A percentile compares a stretch with the other conserved stretches of the same genome.
These are phyloP conservation scores for Schwanniomyces vanrijiae DNA, from an alignment of 805 yeast genomes.

Conservation along the genomic window DNA sequence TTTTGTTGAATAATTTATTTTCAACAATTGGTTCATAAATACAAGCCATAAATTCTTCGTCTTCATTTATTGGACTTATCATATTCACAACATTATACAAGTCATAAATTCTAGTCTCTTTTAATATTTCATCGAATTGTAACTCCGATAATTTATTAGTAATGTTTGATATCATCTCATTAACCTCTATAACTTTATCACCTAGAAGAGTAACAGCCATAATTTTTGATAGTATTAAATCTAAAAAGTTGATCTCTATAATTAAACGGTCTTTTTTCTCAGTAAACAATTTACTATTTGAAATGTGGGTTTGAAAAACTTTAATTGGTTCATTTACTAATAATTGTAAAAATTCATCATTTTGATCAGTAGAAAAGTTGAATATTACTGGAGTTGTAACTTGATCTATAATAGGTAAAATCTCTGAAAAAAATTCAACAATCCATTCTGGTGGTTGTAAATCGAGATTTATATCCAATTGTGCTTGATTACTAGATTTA, in stretches of 20 bases:
- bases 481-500: conserved; percentile 36
- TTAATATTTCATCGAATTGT: conserved; percentile 50
- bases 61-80: conserved; percentile 67
- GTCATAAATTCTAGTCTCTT: conserved; percentile 55
- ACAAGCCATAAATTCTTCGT: conserved; percentile 52
- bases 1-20: conserved; percentile 52
- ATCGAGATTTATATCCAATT: conserved; percentile 48
- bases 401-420: conserved; percentile 57
- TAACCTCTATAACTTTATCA: conserved; percentile 34
- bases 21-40: conserved; percentile 66
- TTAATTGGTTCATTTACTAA: conserved; percentile 49
- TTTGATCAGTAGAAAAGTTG: conserved; percentile 34
- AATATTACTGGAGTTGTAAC: conserved; percentile 38
- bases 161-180: conserved; percentile 30
- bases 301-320: conserved; percentile 34
- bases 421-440: conserved; percentile 58
- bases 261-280: conserved; percentile 38
- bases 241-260: conserved; percentile 58
- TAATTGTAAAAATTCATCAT: conserved; percentile 36
- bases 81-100: conserved; percentile 65
- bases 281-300: conserved; percentile 23
- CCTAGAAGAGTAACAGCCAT: conserved; percentile 44
- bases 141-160: conserved; percentile 41
- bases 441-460: conserved; percentile 85
- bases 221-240: conserved; percentile 54